Evolutionary conservation across 257 asterid species (phyloP), one percentile per base, ranked within the genome.

Genomic region (Ilex aquifolium): DNA sequence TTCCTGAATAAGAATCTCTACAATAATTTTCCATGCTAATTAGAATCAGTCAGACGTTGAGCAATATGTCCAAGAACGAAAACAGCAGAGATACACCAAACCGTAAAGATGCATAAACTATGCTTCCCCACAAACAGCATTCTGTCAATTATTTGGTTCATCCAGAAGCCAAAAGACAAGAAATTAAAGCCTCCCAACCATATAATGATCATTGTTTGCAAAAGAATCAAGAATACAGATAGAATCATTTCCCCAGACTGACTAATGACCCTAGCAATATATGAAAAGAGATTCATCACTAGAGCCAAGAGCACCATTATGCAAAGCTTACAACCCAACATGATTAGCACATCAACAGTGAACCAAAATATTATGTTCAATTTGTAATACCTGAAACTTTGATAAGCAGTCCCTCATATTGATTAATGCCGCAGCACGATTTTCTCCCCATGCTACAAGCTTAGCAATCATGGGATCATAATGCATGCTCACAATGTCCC

Each of bases 401-500:
- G 94, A 76, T 66, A 90, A 71, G 83, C 90, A 83, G 64, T 93
- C 95, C 85, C 83, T 93, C 90, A 90, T 53, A 75, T 93, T 93
- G 59, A 82, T 82, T 62, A 93, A 72, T 68, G 99, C 99, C 32
- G 84, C 71, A 62, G 60, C 64, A 67, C 99, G 88, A 66, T 93
- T 87, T 76, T 93, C 85, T 73, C 99, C 99, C 96, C 97, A 86
- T 32, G 90, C 99, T 32, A 93, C 96, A 64, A 93, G 99, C 77
- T 93, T 93, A 60, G 99, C 97, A 73, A 93, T 93, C 97, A 93
- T 93, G 59, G 99, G 99, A 77, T 93, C 99, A 31, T 93, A 93
- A 82, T 93, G 99, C 97, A 93, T 86, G 80, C 95, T 90, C 66
- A 93, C 99, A 7, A 82, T 67, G 79, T 90, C 97, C 79, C 97